These are phyloP conservation scores for Ustilago xerochloae DNA, from an alignment of 1,284 basidiomycete genomes.

Conservation along the genomic window DNA sequence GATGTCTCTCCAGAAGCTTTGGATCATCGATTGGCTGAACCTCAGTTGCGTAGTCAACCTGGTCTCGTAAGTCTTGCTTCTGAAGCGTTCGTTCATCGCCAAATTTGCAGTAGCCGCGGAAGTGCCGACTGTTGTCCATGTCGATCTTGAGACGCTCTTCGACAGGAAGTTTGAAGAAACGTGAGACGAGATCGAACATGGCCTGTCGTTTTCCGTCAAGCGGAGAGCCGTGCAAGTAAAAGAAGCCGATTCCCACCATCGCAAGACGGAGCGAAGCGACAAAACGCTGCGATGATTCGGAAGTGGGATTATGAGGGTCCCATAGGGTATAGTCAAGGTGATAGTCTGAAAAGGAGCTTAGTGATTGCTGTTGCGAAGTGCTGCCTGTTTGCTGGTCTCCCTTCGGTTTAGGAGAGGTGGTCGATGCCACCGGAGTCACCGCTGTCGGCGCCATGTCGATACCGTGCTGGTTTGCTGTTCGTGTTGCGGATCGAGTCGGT, in stretches of 20 bases:
- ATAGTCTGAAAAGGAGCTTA: constrained; percentile 29
- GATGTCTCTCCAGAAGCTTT: constrained; percentile 7
- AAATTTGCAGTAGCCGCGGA: constrained; percentile 58
- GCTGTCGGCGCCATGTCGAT: constrained; percentile 25
- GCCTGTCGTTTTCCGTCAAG: constrained; percentile 18
- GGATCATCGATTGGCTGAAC: constrained; percentile 6
- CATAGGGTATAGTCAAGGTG: constrained; percentile 44
- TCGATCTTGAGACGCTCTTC: constrained; percentile 33
- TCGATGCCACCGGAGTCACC: neutral
- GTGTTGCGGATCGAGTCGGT: neutral
- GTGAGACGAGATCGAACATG: constrained; percentile 41
- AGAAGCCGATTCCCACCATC: constrained; percentile 58
- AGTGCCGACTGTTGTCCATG: constrained; percentile 51
- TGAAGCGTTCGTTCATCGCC: constrained; percentile 51
- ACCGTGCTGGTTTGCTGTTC: neutral
- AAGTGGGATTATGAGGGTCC: constrained; percentile 13
- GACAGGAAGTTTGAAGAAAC: constrained; percentile 47
- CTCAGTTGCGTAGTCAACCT: constrained; percentile 45
- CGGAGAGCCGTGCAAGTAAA: constrained; percentile 54
- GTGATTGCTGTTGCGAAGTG: constrained; percentile 21
- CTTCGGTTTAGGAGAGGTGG: neutral
- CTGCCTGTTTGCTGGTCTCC: neutral
- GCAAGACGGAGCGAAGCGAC: constrained; percentile 35
- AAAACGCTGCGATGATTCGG: constrained; percentile 26
- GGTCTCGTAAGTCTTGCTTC: constrained; percentile 53